Conservation (phyloP, 495 filamentous ascomycete genomes). For the Gamarada debralockiae region DNA sequence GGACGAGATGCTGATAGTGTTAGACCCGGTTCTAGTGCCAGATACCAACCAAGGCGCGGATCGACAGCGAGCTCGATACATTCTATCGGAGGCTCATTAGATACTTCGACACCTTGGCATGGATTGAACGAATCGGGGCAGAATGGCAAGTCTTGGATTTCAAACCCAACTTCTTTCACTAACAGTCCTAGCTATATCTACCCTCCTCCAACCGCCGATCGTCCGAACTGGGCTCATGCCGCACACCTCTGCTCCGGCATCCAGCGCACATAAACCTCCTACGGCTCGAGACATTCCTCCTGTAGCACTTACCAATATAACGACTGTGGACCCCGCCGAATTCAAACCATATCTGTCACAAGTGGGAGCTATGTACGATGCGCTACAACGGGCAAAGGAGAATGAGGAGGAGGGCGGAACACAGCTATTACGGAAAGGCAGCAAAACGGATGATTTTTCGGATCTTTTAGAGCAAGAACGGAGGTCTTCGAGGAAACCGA, state of each 20-base stretch:
- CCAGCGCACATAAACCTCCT: conserved; percentile 72
- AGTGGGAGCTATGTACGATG: conserved; percentile 77
- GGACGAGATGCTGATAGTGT: conserved; percentile 8
- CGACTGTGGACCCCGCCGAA: conserved; percentile 69
- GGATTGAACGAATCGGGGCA: conserved; percentile 72
- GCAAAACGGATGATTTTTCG: conserved; percentile 44
- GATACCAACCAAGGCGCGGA: conserved; percentile 50
- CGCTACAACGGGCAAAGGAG: conserved; percentile 73
- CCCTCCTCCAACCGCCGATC: conserved; percentile 84
- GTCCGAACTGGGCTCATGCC: conserved; percentile 81
- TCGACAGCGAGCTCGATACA: conserved; percentile 85
- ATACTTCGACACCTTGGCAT: conserved; percentile 54
- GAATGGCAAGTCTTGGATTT: conserved; percentile 58
- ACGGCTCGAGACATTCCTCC: conserved; percentile 93
- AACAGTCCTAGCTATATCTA: conserved; percentile 73
- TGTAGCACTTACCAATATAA: conserved; percentile 87
- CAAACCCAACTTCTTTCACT: background rate
- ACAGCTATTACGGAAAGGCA: conserved; percentile 38
- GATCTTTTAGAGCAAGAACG: conserved; percentile 43
- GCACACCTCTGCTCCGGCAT: conserved; percentile 61
- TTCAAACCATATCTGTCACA: conserved; percentile 83
- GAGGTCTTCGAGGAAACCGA: conserved; percentile 37
- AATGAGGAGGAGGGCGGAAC: conserved; percentile 52
- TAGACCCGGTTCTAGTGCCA: conserved; percentile 25
- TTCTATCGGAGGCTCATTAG: conserved; percentile 73